Evolutionary conservation across 2,329 filamentous ascomycete genomes (phyloP).

Genomic region (Helotiales sp.): DNA sequence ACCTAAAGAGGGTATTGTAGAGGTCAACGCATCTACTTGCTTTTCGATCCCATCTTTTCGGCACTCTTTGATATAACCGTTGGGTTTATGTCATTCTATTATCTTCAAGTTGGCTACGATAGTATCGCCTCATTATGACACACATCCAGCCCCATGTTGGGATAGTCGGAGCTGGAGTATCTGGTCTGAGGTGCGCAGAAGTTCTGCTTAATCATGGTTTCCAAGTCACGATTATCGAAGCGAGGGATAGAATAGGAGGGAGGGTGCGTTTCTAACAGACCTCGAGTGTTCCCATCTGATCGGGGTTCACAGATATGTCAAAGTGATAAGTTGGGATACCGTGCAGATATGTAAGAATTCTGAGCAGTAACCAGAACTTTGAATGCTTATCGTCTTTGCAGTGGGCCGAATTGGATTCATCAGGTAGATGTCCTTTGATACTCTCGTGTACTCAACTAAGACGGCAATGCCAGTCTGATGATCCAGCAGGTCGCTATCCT

Average conservation of each 20-base stretch:
- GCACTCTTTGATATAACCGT: background rate
- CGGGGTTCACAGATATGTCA: constrained; percentile 11
- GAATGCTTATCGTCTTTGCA: background rate
- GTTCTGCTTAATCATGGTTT: constrained; percentile 52
- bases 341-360: constrained; percentile 31
- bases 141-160: constrained; percentile 35
- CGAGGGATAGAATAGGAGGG: constrained; percentile 54
- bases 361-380: too few relatives aligned
- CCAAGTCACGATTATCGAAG: constrained; percentile 57
- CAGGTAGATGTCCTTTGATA: background rate
- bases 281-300: background rate
- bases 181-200: constrained; percentile 57
- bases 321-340: constrained; percentile 28
- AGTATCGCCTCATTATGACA: too few relatives aligned
- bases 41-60: background rate
- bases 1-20: background rate
- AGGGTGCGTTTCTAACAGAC: constrained; percentile 16
- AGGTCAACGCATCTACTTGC: background rate
- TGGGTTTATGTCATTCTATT: too few relatives aligned
- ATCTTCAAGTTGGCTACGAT: too few relatives aligned
- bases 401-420: constrained; percentile 36
- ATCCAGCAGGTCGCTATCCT: constrained; percentile 49
- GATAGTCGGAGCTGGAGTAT: constrained; percentile 56
- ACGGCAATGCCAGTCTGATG: too few relatives aligned
- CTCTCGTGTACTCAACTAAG: too few relatives aligned